phyloP scores from a whole-genome alignment of 164 flowering plant species.

The Taxillus chinensis region DNA sequence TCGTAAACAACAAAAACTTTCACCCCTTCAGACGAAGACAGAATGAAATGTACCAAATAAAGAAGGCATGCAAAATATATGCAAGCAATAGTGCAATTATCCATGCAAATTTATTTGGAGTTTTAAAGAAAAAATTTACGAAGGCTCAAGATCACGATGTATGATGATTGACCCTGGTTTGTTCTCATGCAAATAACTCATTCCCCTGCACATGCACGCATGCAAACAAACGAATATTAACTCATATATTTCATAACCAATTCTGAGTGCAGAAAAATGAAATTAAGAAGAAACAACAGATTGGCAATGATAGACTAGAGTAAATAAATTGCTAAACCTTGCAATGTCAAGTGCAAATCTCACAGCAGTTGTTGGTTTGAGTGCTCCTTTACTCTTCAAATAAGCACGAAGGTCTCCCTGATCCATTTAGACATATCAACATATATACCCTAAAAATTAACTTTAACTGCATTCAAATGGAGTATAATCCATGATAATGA shows the following conservation, averaged over 20 bases:
- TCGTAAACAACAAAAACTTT: constrained; percentile 23
- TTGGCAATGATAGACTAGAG: neutral
- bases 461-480: neutral
- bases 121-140: constrained; percentile 42
- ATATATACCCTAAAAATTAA: neutral
- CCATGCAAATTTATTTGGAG: neutral
- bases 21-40: constrained; percentile 8
- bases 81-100: neutral
- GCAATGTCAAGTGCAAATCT: constrained; percentile 82
- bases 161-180: constrained; percentile 81
- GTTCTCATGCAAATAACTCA: constrained; percentile 91
- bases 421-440: constrained; percentile 7
- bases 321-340: constrained; percentile 26
- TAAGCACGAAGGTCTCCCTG: constrained; percentile 77
- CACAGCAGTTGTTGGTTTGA: constrained; percentile 50
- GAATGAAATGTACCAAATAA: neutral
- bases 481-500: too few relatives aligned
- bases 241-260: too few relatives aligned
- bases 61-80: neutral
- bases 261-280: neutral
- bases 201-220: constrained; percentile 55
- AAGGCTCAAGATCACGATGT: constrained; percentile 96
- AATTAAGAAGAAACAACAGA: neutral
- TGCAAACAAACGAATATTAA: too few relatives aligned
- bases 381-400: constrained; percentile 52